Percentiles rank a stretch among this genome's conserved stretches.
Evolutionary conservation across 805 yeast species (phyloP).

Genomic region (Starmerella potacharoeniae): DNA sequence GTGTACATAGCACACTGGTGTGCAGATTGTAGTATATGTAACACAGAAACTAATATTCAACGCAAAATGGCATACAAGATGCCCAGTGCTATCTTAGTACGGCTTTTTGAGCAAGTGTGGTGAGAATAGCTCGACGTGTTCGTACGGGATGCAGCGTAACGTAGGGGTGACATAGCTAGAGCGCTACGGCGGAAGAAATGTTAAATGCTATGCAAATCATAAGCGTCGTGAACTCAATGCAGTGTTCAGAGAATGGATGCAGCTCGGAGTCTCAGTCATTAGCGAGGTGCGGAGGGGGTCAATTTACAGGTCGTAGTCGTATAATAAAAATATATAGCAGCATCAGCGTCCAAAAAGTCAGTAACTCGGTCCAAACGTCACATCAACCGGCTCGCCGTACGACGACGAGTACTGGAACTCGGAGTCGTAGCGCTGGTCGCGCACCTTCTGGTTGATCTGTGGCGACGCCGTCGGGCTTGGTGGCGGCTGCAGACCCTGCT

Average conservation of each 20-base stretch:
- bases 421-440: slow-evolving; percentile 2
- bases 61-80: too few species aligned
- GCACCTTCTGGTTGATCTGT: not conserved
- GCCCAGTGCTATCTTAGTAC: too few species aligned
- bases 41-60: not conserved
- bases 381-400: not conserved
- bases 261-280: too few species aligned
- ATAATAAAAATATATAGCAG: not conserved
- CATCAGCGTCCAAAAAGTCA: not conserved
- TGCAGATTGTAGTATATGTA: not conserved
- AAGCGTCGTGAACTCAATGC: too few species aligned
- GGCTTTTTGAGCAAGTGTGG: too few species aligned
- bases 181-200: too few species aligned
- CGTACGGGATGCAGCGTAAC: too few species aligned
- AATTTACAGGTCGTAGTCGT: too few species aligned
- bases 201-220: too few species aligned
- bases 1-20: not conserved
- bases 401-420: not conserved
- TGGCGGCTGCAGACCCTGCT: slow-evolving; percentile 1
- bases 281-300: not conserved
- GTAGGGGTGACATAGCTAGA: too few species aligned
- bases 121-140: too few species aligned
- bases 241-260: too few species aligned
- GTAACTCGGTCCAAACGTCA: not conserved
- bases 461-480: not conserved